Evolutionary conservation across 768 basidiomycete genomes (phyloP).

Genomic region (Rhodotorula diobovata): DNA sequence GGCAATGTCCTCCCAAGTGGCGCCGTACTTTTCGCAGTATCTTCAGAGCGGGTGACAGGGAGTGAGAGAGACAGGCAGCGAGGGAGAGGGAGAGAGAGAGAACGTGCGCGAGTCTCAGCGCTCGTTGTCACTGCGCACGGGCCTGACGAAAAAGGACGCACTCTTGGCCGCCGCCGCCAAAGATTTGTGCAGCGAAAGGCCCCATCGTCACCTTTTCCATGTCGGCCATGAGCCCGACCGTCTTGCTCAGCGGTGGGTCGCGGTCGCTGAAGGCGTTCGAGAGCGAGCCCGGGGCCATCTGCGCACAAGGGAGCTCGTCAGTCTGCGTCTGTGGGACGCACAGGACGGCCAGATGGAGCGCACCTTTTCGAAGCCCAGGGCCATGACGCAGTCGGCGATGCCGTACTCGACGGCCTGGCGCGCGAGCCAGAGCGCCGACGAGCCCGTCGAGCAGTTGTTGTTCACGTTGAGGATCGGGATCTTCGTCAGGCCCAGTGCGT

Average conservation of each 20-base stretch:
- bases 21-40: conserved; percentile 67
- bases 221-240: conserved; percentile 28
- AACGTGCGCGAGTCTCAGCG: too few species aligned
- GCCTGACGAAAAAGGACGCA: conserved; percentile 45
- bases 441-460: conserved; percentile 73
- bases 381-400: conserved; percentile 67
- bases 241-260: conserved; percentile 35
- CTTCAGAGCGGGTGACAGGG: not conserved
- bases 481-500: conserved; percentile 70
- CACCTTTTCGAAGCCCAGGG: conserved; percentile 84
- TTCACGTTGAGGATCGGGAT: conserved; percentile 83
- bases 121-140: not conserved
- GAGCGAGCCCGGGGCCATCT: conserved; percentile 42
- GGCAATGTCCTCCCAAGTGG: conserved; percentile 62
- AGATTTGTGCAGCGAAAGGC: conserved; percentile 61
- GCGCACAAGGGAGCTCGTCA: not conserved
- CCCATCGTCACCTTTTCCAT: conserved; percentile 24
- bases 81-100: too few species aligned
- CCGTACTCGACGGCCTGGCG: conserved; percentile 67
- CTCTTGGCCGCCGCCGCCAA: conserved; percentile 66
- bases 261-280: conserved; percentile 30
- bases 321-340: too few species aligned
- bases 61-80: too few species aligned
- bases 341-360: conserved; percentile 46
- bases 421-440: conserved; percentile 65